Evolutionary conservation across 306 rosid species (phyloP).

Genomic region (Parietaria judaica): DNA sequence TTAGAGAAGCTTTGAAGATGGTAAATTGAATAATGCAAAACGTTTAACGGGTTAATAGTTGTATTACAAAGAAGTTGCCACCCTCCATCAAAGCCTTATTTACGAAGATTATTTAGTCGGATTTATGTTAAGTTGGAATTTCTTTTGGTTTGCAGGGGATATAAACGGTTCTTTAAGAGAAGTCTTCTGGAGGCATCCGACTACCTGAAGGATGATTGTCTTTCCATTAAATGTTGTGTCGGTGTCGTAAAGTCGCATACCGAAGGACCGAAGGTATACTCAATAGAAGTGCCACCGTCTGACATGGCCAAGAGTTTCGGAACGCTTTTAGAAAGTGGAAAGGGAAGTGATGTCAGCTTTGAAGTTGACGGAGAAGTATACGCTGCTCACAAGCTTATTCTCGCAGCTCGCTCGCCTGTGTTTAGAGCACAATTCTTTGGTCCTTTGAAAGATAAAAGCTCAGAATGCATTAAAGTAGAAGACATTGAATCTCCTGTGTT

Average conservation of each 20-base stretch:
- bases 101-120: too few species aligned
- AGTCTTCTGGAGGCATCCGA: conserved; percentile 45
- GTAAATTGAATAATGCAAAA: too few species aligned
- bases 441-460: conserved; percentile 48
- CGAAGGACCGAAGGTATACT: conserved; percentile 42
- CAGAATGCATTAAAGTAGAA: conserved; percentile 39
- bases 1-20: too few species aligned
- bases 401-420: conserved; percentile 61
- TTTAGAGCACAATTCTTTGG: conserved; percentile 63
- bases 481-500: conserved; percentile 51
- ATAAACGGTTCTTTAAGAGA: conserved; percentile 54
- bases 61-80: too few species aligned
- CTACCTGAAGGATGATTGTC: conserved; percentile 54
- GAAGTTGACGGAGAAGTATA: conserved; percentile 48
- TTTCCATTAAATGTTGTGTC: conserved; percentile 43
- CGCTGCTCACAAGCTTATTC: conserved; percentile 51
- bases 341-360: conserved; percentile 46
- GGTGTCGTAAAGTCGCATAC: conserved; percentile 51
- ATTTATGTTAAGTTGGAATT: too few species aligned
- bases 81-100: too few species aligned
- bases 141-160: conserved; percentile 36
- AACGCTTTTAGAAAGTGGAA: conserved; percentile 46
- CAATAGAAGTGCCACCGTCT: conserved; percentile 38
- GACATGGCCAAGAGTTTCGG: conserved; percentile 45
- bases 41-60: too few species aligned